These are phyloP conservation scores for Actinomortierella ambigua DNA, from an alignment of 371 early-diverging fungal species.

Conservation along the genomic window DNA sequence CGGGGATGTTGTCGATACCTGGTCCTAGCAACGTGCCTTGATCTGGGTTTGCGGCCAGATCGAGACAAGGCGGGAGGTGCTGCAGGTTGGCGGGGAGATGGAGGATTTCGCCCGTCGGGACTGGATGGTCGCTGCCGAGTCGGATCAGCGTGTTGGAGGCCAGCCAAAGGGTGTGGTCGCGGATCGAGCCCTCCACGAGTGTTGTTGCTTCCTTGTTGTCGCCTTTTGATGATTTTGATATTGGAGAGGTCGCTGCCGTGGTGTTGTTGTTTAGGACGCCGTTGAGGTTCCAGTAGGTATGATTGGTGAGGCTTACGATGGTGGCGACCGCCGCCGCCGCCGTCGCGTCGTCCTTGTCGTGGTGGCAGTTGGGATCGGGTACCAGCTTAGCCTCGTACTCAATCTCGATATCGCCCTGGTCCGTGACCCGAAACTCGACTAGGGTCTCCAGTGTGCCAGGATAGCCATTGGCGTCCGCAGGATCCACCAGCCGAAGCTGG, in stretches of 20 bases:
- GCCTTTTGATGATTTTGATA: no score
- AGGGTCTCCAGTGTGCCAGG: slow-evolving; percentile 27
- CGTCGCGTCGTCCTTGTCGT: neutral
- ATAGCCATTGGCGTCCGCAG: slow-evolving; percentile 30
- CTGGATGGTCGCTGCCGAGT: slow-evolving; percentile 22
- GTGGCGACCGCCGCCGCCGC: neutral
- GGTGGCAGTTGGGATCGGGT: neutral
- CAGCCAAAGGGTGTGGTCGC: slow-evolving; percentile 29
- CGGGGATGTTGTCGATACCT: slow-evolving; percentile 32
- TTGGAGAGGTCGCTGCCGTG: no score
- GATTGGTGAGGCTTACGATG: slow-evolving; percentile 36
- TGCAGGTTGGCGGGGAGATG: slow-evolving; percentile 2
- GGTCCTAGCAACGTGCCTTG: slow-evolving; percentile 2
- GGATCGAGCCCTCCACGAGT: slow-evolving; percentile 8
- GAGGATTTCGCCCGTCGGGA: slow-evolving; percentile 27
- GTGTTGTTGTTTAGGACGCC: slow-evolving; percentile 24
- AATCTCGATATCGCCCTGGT: slow-evolving; percentile 11
- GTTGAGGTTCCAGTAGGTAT: slow-evolving; percentile 41
- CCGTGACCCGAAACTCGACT: slow-evolving; percentile 19
- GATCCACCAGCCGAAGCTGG: slow-evolving; percentile 16
- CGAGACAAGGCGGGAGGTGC: neutral
- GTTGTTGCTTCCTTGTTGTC: no score
- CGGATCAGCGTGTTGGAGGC: slow-evolving; percentile 13
- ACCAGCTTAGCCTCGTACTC: slow-evolving; percentile 28
- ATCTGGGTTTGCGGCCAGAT: neutral